phyloP scores from a whole-genome alignment of 2,329 filamentous ascomycete species.

The Botrytis medusae region DNA sequence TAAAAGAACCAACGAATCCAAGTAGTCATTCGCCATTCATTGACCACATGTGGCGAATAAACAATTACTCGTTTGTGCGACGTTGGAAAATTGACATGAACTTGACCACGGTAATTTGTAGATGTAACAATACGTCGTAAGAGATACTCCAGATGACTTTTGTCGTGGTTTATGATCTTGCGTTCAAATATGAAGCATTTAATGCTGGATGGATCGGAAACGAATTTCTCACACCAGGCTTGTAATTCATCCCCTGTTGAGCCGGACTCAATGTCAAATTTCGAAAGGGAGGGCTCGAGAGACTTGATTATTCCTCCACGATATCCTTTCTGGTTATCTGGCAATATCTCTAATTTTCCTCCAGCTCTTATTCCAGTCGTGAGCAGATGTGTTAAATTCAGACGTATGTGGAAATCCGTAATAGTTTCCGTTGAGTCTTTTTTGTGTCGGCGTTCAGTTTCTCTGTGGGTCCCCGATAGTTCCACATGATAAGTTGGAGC shows the following conservation, averaged over 20 bases:
- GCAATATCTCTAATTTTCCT: constrained; percentile 52
- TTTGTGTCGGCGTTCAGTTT: constrained; percentile 36
- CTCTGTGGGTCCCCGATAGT: constrained; percentile 39
- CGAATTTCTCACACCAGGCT: constrained; percentile 67
- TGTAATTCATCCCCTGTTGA: constrained; percentile 22
- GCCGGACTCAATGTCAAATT: constrained; percentile 27
- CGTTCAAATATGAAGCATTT: constrained; percentile 56
- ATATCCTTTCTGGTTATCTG: constrained; percentile 59
- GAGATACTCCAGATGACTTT: constrained; percentile 49
- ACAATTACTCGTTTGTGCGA: constrained; percentile 58
- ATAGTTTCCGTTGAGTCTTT: constrained; percentile 51
- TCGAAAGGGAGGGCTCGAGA: constrained; percentile 48
- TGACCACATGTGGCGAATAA: constrained; percentile 62
- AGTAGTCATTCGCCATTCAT: constrained; percentile 61
- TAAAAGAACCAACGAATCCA: constrained; percentile 67
- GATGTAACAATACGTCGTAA: constrained; percentile 57
- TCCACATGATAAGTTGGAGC: constrained; percentile 36
- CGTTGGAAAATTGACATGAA: constrained; percentile 59
- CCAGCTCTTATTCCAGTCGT: constrained; percentile 45
- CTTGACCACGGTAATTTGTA: constrained; percentile 66
- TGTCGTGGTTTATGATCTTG: constrained; percentile 60
- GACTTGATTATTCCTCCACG: constrained; percentile 63
- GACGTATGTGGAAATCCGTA: constrained; percentile 58
- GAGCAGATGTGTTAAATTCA: constrained; percentile 60
- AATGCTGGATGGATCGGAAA: constrained; percentile 55